A percentile compares a stretch with the other conserved stretches of the same genome.
phyloP scores from a whole-genome alignment of 257 asterid species.

The Solanum arcanum region DNA sequence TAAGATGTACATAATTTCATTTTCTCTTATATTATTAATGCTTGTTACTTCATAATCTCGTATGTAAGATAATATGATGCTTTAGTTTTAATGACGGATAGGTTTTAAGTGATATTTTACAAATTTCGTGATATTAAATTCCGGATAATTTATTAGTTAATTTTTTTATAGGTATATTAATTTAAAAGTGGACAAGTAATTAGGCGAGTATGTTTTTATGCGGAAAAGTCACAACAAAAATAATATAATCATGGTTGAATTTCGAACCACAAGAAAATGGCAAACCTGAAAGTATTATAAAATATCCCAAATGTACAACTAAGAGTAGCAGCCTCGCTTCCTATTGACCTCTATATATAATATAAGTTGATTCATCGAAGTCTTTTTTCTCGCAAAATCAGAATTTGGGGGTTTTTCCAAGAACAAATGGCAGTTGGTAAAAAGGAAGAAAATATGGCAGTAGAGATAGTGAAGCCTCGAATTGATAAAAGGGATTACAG shows the following conservation, averaged over 20 bases:
- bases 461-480: slow-evolving; percentile 72
- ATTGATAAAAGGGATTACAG: slow-evolving; percentile 68
- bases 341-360: neutral
- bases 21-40: too few species aligned
- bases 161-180: too few species aligned
- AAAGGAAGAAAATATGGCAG: slow-evolving; percentile 12
- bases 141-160: too few species aligned
- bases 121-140: too few species aligned
- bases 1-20: too few species aligned
- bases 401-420: neutral
- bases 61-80: too few species aligned
- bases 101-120: too few species aligned
- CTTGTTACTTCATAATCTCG: too few species aligned
- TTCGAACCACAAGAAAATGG: neutral
- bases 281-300: neutral
- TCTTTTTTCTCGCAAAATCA: neutral
- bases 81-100: too few species aligned
- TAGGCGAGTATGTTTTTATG: neutral
- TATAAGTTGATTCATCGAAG: neutral
- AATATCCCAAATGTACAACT: neutral
- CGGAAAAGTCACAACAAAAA: too few species aligned
- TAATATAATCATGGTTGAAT: neutral
- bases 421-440: slow-evolving; percentile 41
- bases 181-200: too few species aligned
- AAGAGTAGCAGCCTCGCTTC: neutral